Base-by-base conservation (phyloP, 495 filamentous ascomycete genomes). In the Penicillium odoratum region DNA sequence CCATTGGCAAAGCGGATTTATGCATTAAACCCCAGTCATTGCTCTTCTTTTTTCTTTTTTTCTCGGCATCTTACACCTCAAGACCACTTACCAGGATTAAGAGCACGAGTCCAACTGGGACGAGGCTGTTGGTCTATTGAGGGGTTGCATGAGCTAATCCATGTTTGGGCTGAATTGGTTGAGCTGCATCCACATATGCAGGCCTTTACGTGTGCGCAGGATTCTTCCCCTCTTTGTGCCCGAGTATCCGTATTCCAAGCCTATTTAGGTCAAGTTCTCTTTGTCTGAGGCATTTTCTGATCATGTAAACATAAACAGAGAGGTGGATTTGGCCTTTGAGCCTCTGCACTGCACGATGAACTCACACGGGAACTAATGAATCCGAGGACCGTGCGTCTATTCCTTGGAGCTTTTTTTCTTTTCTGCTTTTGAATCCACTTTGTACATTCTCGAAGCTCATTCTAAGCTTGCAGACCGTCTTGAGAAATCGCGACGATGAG, bases 401-500 rank as follows among this genome's bases (percentile, higher is more conserved):
- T 28, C 13, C 2, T 15, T 33, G 28, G 26, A 48, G 46, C 46
- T 48, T 15, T 48, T 31, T 48, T 48, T 30, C n/a, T 30, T 30
- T 29, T 28, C 25, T 16, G 1, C 15, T 15, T 13, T 30, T 15
- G 28, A 49, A 38, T 18, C 30, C 11, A 38, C n/a, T 34, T 4
- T 21, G 10, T 13, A 11, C 13, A 38, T 52, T 51, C 15, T 52
- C 33, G 31, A 55, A 29, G 51, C 34, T 16, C 44, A 28, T 29
- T 47, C 2, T 28, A 5, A 26, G 44, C 21, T 28, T 47, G 21
- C 44, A 28, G 44, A 44, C 44, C 21, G 11, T 40, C 38, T n/a
- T 43, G 31, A 55, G 43, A 21, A 29, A 15, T 48, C 26, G 45
- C 49, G 18, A 64, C 13, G 18, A 68, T 65, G 62, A 63, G 34